Evolutionary conservation across 225 moss, liverwort and hornwort genomes (phyloP), one percentile per base, ranked within the genome.

Genomic region (Antitrichia curtipendula): DNA sequence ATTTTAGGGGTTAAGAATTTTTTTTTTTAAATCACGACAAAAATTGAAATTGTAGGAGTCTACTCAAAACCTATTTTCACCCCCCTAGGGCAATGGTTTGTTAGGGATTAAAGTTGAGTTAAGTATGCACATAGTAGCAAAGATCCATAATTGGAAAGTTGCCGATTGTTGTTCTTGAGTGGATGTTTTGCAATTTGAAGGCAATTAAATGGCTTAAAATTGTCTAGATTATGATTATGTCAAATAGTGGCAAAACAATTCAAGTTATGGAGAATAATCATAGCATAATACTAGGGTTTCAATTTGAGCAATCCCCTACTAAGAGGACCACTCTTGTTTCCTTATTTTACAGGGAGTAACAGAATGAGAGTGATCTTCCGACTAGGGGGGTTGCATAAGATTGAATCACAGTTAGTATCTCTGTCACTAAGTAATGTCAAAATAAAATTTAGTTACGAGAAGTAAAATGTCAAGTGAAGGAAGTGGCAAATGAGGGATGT

Each of bases 31-130:
- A 16, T 8, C 31, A 31, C 1, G 0, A 16, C 14, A 28, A 31
- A 61, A 62, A 62, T 31, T 14, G 7, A 60, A 3, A 29, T 28
- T 17, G 1, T 17, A 64, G 34, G 9, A 34, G 7, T 18, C 7
- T 34, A 63, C 0, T 16, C 4, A 2, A 63, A 32, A 9, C 0
- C 1, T 17, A 34, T 32, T 9, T 34, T 63, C 1, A 8, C 9
- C 3, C 9, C 2, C 2, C 10, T 10, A 8, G 18, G 0, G 18
- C 34, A 63, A 34, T 64, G 20, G 65, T 65, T 36, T 20, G 36
- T 36, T 64, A 64, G 10, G 8, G 36, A 2, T 9, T 21, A 21
- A 66, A 12, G 66, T 12, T 21, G 21, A n/a, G 3, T 64, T 18
- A 9, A 64, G 3, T 34, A 18, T 64, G 12, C 7, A 64, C 2